Evolutionary conservation across 2,329 filamentous ascomycete genomes (phyloP).

Genomic region (Colletotrichum ledebouriae): DNA sequence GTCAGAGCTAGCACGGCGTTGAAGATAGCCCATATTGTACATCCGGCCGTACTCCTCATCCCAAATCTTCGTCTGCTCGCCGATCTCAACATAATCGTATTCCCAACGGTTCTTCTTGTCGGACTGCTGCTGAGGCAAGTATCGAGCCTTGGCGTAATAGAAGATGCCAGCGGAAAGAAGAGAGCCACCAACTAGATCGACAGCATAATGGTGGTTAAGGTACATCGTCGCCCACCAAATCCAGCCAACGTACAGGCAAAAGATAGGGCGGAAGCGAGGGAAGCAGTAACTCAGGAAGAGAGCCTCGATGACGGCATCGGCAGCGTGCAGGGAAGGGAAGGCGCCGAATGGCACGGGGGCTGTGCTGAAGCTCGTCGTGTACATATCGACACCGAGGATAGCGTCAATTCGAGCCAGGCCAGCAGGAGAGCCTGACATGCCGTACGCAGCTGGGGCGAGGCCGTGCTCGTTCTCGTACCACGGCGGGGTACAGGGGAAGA

Average conservation of each 20-base stretch:
- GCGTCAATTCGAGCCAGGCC: conserved; percentile 90
- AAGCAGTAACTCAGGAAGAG: conserved; percentile 95
- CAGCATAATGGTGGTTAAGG: conserved; percentile 95
- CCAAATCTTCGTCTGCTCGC: conserved; percentile 66
- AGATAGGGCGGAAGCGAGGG: conserved; percentile 83
- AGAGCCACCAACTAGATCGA: conserved; percentile 90
- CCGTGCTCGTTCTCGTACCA: conserved; percentile 98
- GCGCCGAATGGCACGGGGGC: conserved; percentile 95
- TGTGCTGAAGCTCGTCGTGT: conserved; percentile 91
- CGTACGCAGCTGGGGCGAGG: conserved; percentile 90
- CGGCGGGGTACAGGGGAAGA: conserved; percentile 93
- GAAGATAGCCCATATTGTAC: conserved; percentile 62
- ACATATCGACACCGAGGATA: conserved; percentile 91
- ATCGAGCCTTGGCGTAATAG: conserved; percentile 84
- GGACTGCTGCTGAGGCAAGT: conserved; percentile 83
- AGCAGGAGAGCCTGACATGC: conserved; percentile 89
- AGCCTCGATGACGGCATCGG: conserved; percentile 88
- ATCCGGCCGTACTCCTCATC: conserved; percentile 64
- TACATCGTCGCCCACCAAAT: conserved; percentile 99
- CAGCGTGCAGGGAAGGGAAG: conserved; percentile 93
- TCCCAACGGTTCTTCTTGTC: conserved; percentile 94
- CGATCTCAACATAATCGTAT: conserved; percentile 92
- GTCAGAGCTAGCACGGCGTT: conserved; percentile 62
- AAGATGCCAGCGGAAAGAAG: conserved; percentile 83
- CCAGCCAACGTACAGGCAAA: conserved; percentile 89